Base-by-base conservation (phyloP, 345 rosid species). In the Eucalyptus tenuipes region DNA sequence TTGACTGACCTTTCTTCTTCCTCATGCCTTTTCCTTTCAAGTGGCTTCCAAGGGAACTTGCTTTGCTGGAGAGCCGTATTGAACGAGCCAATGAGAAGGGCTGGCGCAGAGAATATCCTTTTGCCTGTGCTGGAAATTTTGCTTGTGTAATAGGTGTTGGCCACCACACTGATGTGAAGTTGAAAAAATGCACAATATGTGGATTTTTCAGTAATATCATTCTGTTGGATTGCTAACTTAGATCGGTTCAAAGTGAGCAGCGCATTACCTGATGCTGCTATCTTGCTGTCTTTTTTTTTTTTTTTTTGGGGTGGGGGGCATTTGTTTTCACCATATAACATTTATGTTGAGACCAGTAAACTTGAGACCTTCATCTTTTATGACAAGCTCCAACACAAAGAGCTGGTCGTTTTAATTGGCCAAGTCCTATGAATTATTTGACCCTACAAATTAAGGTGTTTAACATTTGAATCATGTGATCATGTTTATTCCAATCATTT, bases 71-170 rank as follows among this genome's bases (percentile, higher is more conserved):
- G 89, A 93, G 90, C 88, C 95, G 89, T 55, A 96, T 97, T 88
- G 93, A 92, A 88, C 94, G 90, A 90, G 97, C 99, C 89, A 97
- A 93, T 91, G 98, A 96, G 91, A 96, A 97, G 92, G 99, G 99
- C 86, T 94, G 96, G 98, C 96, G 97, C 86, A 94, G 89, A 95
- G 99, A 97, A 97, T 97, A 97, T 97, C 98, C 98, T 96, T 94
- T 89, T 49, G 8, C 88, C 40, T 90, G 49, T 33, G 82, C 82
- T 71, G 47, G 82, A 71, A 68, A 71, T 37, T 71, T 71, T 71
- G 27, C 27, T 71, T 37, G 81, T 18, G 45, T 71, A 37, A 86
- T 52, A 55, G 40, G 59, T 85, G 59, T 49, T 85, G 59, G 7
- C 61, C 81, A 37, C 18, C 44, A 18, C 25, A 71, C 2, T 37